A percentile compares a stretch with the other conserved stretches of the same genome.
These are phyloP conservation scores for Penicillium pulvis DNA, from an alignment of 495 filamentous ascomycete genomes.

Conservation along the genomic window DNA sequence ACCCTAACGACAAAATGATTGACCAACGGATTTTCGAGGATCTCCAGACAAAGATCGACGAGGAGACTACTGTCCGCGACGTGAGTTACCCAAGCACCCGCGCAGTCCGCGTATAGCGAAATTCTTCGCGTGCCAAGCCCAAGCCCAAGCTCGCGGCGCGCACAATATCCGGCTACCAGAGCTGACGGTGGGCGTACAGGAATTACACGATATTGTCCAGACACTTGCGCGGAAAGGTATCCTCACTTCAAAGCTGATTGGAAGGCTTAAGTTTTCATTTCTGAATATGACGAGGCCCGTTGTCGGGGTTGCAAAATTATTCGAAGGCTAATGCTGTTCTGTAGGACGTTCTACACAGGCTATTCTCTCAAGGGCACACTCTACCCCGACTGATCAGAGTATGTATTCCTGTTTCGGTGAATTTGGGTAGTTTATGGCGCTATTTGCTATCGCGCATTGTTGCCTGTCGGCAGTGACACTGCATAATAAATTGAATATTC, in stretches of 20 bases:
- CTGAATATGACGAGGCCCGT: not conserved
- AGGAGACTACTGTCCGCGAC: slow-evolving; percentile 78
- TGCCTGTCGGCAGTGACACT: not conserved
- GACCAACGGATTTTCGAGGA: slow-evolving; percentile 83
- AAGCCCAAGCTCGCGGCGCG: slow-evolving; percentile 8
- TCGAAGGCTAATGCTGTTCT: slow-evolving; percentile 12
- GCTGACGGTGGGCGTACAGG: slow-evolving; percentile 40
- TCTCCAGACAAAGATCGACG: slow-evolving; percentile 87
- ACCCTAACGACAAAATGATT: slow-evolving; percentile 50
- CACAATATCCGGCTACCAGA: slow-evolving; percentile 10
- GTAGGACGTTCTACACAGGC: slow-evolving; percentile 69
- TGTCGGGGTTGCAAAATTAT: not conserved
- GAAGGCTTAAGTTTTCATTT: not conserved
- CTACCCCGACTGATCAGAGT: slow-evolving; percentile 78
- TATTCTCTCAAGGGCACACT: slow-evolving; percentile 84
- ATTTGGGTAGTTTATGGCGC: not conserved
- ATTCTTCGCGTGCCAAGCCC: slow-evolving; percentile 30
- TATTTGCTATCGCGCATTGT: not conserved
- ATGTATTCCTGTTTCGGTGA: slow-evolving; percentile 31
- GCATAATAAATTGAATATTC: not conserved
- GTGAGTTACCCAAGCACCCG: slow-evolving; percentile 41
- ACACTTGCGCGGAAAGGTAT: slow-evolving; percentile 71
- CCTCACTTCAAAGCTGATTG: not conserved
- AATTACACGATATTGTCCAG: slow-evolving; percentile 78
- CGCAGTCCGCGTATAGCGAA: slow-evolving; percentile 11